Base-by-base conservation (phyloP, 2,329 filamentous ascomycete species). In the Tolypocladium paradoxum region DNA sequence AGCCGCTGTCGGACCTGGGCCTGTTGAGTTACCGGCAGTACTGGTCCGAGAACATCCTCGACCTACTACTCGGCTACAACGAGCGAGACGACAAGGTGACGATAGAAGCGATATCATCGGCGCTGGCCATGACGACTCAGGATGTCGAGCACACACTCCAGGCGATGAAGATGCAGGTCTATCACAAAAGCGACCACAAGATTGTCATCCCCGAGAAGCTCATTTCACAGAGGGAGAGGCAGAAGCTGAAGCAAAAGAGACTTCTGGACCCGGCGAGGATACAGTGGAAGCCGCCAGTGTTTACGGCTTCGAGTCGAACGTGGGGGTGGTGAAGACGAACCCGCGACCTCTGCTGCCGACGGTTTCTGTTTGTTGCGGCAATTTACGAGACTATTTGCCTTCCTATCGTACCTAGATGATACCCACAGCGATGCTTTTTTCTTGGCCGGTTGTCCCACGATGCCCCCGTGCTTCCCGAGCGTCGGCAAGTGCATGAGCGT, bases 101-200 rank as follows among this genome's bases (percentile, higher is more conserved):
- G 53, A 91, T 97, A 52, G 91, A 96, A 62, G 82, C 88, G 49
- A 81, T 99, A 51, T 91, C 90, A 0, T 76, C 80, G 6, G 70
- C 83, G 35, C 83, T 93, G 9, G 87, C 91, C 3, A 97, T 99
- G 92, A 97, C 92, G n/a, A 91, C 90, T 6, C 90, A 90, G 63
- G 93, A 99, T 67, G 92, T 99, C 16, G 84, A 97, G 68, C 90
- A 96, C 68, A 97, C 93, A 0, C 72, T 99, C 50, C 90, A 96
- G 66, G 91, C 91, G 53, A 76, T 96, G 56, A 93, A 92, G 67
- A 95, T 99, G 88, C 82, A 97, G 65, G 82, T 93, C 47, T 97
- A 97, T 66, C 90, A 91, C 62, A 95, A 95, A 76, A 91, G 91
- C 59, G 91, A 96, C 65, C 93, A 97, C 76, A 92, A 97, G 68